Conservation (phyloP, 2,329 filamentous ascomycete species). For the Thielaviopsis punctulata region DNA sequence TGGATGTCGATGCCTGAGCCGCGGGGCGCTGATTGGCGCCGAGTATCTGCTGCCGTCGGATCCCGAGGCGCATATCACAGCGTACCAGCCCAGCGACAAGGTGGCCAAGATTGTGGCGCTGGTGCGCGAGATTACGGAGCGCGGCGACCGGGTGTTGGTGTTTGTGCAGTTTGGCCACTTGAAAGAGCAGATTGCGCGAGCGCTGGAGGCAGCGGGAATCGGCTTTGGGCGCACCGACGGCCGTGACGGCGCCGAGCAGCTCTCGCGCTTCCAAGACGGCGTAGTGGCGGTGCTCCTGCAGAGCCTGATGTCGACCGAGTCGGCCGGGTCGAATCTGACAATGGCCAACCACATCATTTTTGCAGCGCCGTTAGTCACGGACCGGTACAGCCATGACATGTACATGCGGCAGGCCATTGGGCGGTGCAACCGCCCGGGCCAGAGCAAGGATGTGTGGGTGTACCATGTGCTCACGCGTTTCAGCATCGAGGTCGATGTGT, state of each 20-base stretch:
- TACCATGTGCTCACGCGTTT: constrained; percentile 23
- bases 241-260: not conserved
- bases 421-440: constrained; percentile 23
- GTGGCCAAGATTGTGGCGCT: constrained; percentile 15
- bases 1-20: constrained; percentile 4
- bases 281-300: constrained; percentile 19
- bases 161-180: constrained; percentile 22
- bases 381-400: constrained; percentile 19
- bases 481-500: constrained; percentile 25
- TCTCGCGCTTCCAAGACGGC: constrained; percentile 9
- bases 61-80: not conserved
- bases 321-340: constrained; percentile 25
- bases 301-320: constrained; percentile 22
- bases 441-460: constrained; percentile 21
- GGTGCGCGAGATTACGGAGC: constrained; percentile 1
- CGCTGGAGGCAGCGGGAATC: not conserved
- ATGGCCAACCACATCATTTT: constrained; percentile 27
- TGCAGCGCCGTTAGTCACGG: constrained; percentile 18
- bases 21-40: constrained; percentile 5
- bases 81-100: constrained; percentile 10
- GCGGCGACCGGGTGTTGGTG: constrained; percentile 18
- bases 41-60: constrained; percentile 5
- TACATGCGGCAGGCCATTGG: constrained; percentile 25
- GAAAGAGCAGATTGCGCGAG: constrained; percentile 13
- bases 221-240: constrained; percentile 4